Base-by-base conservation (phyloP, 106 monocot genomes). In the Dioscorea alata region DNA sequence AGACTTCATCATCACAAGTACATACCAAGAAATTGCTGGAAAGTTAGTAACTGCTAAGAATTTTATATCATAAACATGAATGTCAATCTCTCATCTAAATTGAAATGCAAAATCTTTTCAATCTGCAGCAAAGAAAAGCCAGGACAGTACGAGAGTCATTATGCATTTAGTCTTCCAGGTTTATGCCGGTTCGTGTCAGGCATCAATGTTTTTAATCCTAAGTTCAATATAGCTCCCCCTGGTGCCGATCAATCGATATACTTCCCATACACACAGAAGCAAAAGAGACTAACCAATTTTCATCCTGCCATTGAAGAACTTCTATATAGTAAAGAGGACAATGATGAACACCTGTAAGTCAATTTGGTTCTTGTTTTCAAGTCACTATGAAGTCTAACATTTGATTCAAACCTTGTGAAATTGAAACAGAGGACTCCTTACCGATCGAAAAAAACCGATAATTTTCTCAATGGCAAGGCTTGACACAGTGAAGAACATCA, bases 381-480 rank as follows among this genome's bases (percentile, higher is more conserved):
- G 13, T 2, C 18, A 20, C 10, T 5, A 9, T 10, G 16, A 50
- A 50, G 0, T 53, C 28, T 34, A 12, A 59, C 59, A 16, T 33
- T 23, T 59, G 18, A 57, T 50, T 60, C 53, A 52, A 15, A 12
- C 7, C 31, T 68, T 68, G 49, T 34, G 28, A 63, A 63, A 67
- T 28, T 48, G 25, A 49, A 68, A 68, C 84, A 97, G 92, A 62
- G 89, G 96, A 34, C 76, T 59, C 64, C 84, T 97, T 0, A 73
- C 68, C 16, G 89, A 97, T 66, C 86, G 70, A 71, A 85, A 76
- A 61, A 97, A 92, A 65, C 96, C 96, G 9, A 87, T 97, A 69
- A 83, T 97, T 62, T 97, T 97, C 78, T 97, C 96, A 4, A 97
- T 97, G 96, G 92, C 96, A 33, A 89, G 96, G 73, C 89, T 97